phyloP scores from a whole-genome alignment of 441 rosid species.

The Codiaeum variegatum region DNA sequence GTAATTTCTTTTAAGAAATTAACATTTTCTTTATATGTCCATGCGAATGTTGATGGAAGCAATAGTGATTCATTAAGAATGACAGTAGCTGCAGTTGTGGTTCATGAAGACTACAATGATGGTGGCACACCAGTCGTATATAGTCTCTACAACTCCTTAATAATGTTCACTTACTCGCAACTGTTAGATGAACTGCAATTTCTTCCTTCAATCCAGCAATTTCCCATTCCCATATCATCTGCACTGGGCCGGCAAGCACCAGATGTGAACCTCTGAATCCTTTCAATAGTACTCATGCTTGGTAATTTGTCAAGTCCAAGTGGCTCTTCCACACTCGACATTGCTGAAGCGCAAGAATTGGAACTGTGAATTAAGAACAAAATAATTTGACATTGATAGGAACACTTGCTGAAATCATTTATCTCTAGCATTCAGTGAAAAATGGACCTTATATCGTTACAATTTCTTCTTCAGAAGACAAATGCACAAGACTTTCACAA shows the following conservation, averaged over 20 bases:
- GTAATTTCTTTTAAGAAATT: too few species aligned
- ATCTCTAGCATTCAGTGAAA: conserved; percentile 20
- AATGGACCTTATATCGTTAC: conserved; percentile 14
- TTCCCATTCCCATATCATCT: conserved; percentile 70
- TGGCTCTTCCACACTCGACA: conserved; percentile 97
- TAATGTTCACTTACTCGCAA: conserved; percentile 47
- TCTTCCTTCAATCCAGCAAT: conserved; percentile 79
- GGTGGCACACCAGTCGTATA: not conserved
- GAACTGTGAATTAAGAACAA: conserved; percentile 38
- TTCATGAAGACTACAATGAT: not conserved
- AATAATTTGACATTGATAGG: conserved; percentile 20
- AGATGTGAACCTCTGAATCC: conserved; percentile 78
- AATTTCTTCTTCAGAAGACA: not conserved
- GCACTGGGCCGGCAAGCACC: conserved; percentile 63
- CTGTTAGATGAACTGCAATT: conserved; percentile 69
- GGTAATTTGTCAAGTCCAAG: conserved; percentile 83
- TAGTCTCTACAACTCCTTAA: not conserved
- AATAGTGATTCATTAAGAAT: not conserved
- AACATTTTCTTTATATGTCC: not conserved
- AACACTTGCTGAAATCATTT: conserved; percentile 9
- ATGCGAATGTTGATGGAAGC: not conserved
- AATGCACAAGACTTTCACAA: conserved; percentile 4
- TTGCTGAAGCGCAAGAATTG: conserved; percentile 29
- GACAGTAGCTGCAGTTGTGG: not conserved
- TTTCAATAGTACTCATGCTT: conserved; percentile 77